Evolutionary conservation across 1,284 basidiomycete genomes (phyloP), one percentile per base, ranked within the genome.

Genomic region (Ceratobasidium sp.): DNA sequence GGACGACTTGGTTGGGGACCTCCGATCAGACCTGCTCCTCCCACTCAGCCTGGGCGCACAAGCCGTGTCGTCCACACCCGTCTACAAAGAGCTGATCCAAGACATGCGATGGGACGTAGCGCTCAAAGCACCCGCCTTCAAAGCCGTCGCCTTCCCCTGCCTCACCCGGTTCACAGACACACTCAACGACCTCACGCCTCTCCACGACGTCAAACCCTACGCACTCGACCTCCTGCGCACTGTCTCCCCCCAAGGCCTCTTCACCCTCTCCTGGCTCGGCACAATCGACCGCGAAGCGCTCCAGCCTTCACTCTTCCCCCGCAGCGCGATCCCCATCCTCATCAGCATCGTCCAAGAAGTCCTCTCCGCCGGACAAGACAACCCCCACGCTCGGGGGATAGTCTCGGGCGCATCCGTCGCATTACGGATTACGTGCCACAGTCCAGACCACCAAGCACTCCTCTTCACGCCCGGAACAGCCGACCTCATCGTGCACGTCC

Each of bases 41-140:
- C 66, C 66, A 4, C 41, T 70, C 21, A 57, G 52, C 21, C 52
- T 70, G 13, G 66, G 52, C 35, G 66, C 66, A 9, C 66, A 70
- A 43, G 49, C 66, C 41, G 54, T 70, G 3, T 46, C 52, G 11
- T 30, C 66, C 5, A n/a, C 41, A 4, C 66, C 66, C 7, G 54
- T 70, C 11, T 70, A 70, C 54, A 70, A 70, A 30, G 66, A 70
- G 32, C 28, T 70, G 6, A 70, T 70, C 32, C 66, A 70, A 23
- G 66, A 70, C 13, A 70, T 70, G 66, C 52, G 66, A 38, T 70
- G 66, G 66, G 66, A 70, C 28, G 66, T 70, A 1, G 66, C 66
- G 30, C 66, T 70, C 54, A 57, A 70, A 35, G 66, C 66, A 1
- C 66, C 66, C 2, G 43, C 52, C 11, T 70, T 70, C 43, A 70